Percentiles rank a stretch among this genome's conserved stretches.
phyloP scores from a whole-genome alignment of 441 rosid species.

The Dalechampia spathulata region DNA sequence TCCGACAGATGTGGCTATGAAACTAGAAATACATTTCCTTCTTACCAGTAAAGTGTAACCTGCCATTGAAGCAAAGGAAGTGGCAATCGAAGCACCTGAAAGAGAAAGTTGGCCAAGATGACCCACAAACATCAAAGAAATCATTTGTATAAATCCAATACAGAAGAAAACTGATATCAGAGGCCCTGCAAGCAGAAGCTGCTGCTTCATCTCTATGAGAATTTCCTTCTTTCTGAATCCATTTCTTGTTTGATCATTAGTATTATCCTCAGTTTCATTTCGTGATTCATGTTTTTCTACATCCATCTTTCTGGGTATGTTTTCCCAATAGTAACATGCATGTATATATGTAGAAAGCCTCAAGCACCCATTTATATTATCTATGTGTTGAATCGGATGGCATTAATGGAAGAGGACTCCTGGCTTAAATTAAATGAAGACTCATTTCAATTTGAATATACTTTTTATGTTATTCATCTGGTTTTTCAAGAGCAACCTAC shows the following conservation, averaged over 20 bases:
- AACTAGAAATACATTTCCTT: too few relatives aligned
- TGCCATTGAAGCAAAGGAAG: conserved; percentile 7
- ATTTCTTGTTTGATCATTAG: too few relatives aligned
- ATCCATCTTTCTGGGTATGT: neutral
- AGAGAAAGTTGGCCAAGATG: conserved; percentile 12
- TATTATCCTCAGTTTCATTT: neutral
- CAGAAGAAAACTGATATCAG: neutral
- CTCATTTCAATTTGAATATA: too few relatives aligned
- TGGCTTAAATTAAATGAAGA: too few relatives aligned
- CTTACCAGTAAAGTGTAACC: conserved; percentile 8
- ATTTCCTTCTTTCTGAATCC: neutral
- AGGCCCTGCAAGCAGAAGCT: conserved; percentile 1
- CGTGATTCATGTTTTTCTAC: neutral
- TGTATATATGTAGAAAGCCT: neutral
- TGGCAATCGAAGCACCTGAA: conserved; percentile 11
- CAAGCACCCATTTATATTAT: too few relatives aligned
- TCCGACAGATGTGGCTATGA: too few relatives aligned
- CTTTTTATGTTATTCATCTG: too few relatives aligned
- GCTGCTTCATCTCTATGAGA: conserved; percentile 7
- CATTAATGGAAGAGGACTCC: too few relatives aligned
- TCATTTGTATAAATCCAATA: neutral
- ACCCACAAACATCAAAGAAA: conserved; percentile 4
- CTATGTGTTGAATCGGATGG: too few relatives aligned
- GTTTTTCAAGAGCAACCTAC: too few relatives aligned
- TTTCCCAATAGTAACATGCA: neutral